Conservation (phyloP, 1,284 basidiomycete species). For the Exobasidium rhododendri region DNA sequence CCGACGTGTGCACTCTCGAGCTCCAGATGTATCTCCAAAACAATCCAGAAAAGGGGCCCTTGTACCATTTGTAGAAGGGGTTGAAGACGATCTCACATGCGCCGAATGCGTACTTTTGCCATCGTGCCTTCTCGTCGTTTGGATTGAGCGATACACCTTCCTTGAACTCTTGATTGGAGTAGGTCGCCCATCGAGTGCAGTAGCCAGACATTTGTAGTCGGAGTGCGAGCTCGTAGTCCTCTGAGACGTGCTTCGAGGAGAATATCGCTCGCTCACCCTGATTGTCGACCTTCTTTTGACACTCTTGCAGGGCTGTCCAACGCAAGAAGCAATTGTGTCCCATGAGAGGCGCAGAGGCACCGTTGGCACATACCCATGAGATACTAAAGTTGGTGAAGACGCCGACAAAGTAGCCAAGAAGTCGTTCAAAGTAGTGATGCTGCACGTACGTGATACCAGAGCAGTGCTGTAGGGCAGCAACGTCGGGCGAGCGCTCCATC, state of each 20-base stretch:
- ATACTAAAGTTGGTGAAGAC: too few species aligned
- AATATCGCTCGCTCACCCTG: conserved; percentile 71
- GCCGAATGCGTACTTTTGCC: conserved; percentile 83
- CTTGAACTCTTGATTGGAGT: conserved; percentile 74
- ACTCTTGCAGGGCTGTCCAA: conserved; percentile 79
- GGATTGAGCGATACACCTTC: conserved; percentile 74
- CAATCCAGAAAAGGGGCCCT: conserved; percentile 60
- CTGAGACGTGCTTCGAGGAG: conserved; percentile 75
- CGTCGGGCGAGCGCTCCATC: conserved; percentile 69
- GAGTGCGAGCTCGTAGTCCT: conserved; percentile 76
- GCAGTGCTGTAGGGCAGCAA: conserved; percentile 79
- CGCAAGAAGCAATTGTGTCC: conserved; percentile 83
- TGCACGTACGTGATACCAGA: conserved; percentile 81
- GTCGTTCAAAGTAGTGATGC: conserved; percentile 77
- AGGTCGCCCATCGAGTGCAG: conserved; percentile 77
- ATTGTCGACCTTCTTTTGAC: conserved; percentile 68
- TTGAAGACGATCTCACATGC: conserved; percentile 55
- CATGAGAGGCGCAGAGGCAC: conserved; percentile 66
- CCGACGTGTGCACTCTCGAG: conserved; percentile 58
- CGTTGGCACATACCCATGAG: conserved; percentile 57
- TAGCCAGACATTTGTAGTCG: conserved; percentile 58
- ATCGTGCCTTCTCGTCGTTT: conserved; percentile 74
- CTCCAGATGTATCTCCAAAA: conserved; percentile 56
- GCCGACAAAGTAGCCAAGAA: too few species aligned
- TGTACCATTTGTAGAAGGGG: conserved; percentile 64